Conservation (phyloP, 2,329 filamentous ascomycete genomes). For the Coleophoma cylindrospora region DNA sequence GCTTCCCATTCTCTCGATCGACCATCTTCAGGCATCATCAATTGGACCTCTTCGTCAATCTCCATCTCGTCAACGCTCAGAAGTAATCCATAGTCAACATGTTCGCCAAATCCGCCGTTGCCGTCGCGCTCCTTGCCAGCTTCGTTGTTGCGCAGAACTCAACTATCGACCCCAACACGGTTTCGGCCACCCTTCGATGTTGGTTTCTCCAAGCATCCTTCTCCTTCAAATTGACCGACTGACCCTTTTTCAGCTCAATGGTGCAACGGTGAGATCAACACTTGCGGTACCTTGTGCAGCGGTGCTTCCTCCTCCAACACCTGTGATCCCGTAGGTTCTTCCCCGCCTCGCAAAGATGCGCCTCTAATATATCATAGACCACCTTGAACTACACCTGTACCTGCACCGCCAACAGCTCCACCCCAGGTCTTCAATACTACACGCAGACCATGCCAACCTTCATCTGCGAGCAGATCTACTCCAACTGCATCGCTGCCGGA, state of each 20-base stretch:
- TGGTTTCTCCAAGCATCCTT: constrained; percentile 1
- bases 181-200: constrained; percentile 15
- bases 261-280: constrained; percentile 54
- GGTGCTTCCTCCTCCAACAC: constrained; percentile 41
- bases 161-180: constrained; percentile 18
- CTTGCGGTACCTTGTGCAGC: constrained; percentile 55
- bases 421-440: constrained; percentile 51
- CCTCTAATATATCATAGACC: constrained; percentile 25
- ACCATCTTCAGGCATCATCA: neutral
- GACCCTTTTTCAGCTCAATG: constrained; percentile 35
- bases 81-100: constrained; percentile 14
- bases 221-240: constrained; percentile 9
- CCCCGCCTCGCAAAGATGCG: neutral
- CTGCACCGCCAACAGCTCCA: constrained; percentile 46
- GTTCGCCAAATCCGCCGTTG: constrained; percentile 20
- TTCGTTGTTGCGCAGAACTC: constrained; percentile 19
- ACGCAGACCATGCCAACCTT: constrained; percentile 53
- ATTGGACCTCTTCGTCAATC: neutral
- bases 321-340: constrained; percentile 49
- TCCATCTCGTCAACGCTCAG: neutral
- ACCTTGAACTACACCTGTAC: constrained; percentile 50
- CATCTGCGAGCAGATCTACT: constrained; percentile 49
- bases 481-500: constrained; percentile 39
- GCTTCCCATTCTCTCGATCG: neutral
- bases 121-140: constrained; percentile 20